Conservation (phyloP, 148 eudicot genomes). For the Bassia scoparia region DNA sequence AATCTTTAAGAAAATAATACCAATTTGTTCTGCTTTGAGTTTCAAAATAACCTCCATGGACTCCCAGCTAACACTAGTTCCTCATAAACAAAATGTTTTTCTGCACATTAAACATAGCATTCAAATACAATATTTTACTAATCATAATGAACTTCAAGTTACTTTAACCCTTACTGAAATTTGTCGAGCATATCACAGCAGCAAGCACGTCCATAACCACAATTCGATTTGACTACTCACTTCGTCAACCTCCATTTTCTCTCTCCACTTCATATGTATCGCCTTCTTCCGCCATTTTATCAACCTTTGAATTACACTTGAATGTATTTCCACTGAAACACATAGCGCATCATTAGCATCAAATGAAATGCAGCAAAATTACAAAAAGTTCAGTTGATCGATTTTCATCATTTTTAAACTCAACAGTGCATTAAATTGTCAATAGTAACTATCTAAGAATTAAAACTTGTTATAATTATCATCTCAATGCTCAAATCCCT, state of each 20-base stretch:
- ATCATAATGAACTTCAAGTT: neutral
- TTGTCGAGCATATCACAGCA: neutral
- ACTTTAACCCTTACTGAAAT: neutral
- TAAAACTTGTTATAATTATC: too few species aligned
- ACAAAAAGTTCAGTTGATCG: neutral
- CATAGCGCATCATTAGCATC: neutral
- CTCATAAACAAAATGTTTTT: constrained; percentile 28
- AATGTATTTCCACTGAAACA: too few species aligned
- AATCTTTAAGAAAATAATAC: constrained; percentile 35
- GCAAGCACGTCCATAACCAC: neutral
- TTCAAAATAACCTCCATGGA: constrained; percentile 80
- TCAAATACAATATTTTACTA: too few species aligned
- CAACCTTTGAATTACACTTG: too few species aligned
- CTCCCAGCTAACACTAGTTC: constrained; percentile 70
- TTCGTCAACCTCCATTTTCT: neutral
- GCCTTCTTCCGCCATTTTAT: neutral
- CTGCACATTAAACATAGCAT: neutral
- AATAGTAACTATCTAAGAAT: too few species aligned
- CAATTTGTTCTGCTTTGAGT: constrained; percentile 69
- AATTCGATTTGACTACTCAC: neutral
- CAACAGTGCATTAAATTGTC: too few species aligned
- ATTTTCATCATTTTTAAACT: too few species aligned
- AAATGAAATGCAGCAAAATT: neutral
- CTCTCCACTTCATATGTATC: neutral
- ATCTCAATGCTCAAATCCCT: too few species aligned